These are phyloP conservation scores for Penicillium janthinellum DNA, from an alignment of 2,329 filamentous ascomycete genomes.

Conservation along the genomic window DNA sequence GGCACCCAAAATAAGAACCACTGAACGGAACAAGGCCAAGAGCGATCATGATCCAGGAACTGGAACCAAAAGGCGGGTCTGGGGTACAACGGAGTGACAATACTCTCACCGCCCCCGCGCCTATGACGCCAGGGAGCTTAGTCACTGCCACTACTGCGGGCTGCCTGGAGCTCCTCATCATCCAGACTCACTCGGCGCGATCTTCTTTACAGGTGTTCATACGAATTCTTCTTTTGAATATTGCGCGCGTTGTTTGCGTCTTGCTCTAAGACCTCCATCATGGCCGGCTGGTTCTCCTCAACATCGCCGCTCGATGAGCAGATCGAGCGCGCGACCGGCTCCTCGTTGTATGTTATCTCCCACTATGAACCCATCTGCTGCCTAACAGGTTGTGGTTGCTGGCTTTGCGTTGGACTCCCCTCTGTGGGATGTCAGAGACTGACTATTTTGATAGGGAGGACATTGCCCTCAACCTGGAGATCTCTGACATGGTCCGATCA, in stretches of 20 bases:
- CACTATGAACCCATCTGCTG: conserved; percentile 10
- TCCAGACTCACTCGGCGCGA: conserved; percentile 10
- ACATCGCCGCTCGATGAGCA: conserved; percentile 94
- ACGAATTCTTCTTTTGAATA: conserved; percentile 5
- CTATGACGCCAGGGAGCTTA: conserved; percentile 40
- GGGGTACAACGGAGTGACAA: conserved; percentile 25
- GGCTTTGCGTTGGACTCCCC: too few species aligned
- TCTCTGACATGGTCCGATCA: conserved; percentile 94
- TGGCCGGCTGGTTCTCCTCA: conserved; percentile 96
- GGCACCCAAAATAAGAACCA: conserved; percentile 6
- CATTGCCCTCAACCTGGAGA: conserved; percentile 95
- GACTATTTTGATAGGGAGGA: conserved; percentile 68
- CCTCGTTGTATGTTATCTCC: conserved; percentile 71
- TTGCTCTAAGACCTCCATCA: conserved; percentile 55
- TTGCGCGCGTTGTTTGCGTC: conserved; percentile 3
- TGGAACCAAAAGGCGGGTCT: conserved; percentile 17
- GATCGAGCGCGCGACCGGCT: conserved; percentile 91
- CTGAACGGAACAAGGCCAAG: conserved; percentile 4
- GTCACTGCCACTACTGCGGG: conserved; percentile 20
- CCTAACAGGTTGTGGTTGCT: neutral
- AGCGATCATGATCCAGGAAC: conserved; percentile 21
- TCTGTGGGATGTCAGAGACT: conserved; percentile 1
- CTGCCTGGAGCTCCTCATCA: conserved; percentile 24
- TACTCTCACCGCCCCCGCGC: conserved; percentile 35
- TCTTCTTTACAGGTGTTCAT: conserved; percentile 7